These are phyloP conservation scores for Sesbania bispinosa DNA, from an alignment of 306 rosid genomes.

Conservation along the genomic window DNA sequence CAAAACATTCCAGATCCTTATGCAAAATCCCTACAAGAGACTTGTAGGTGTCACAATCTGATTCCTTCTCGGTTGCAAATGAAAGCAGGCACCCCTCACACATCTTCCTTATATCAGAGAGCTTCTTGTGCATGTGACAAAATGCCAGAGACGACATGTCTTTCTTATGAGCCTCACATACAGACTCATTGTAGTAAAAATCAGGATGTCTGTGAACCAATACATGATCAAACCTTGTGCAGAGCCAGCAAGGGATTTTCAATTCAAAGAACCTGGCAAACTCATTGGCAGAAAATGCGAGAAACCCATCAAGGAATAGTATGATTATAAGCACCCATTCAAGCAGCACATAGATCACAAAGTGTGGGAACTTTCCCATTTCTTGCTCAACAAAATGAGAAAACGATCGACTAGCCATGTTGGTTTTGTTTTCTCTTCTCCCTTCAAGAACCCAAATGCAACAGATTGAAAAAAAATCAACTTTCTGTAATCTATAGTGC, in stretches of 20 bases:
- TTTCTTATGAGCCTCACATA: constrained; percentile 75
- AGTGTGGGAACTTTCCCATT: constrained; percentile 65
- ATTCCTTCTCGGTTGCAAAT: constrained; percentile 69
- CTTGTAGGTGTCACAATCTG: constrained; percentile 63
- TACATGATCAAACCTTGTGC: constrained; percentile 72
- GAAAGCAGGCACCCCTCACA: constrained; percentile 87
- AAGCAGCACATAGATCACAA: constrained; percentile 58
- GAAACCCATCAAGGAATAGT: constrained; percentile 70
- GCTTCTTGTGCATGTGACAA: constrained; percentile 76
- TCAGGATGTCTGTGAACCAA: constrained; percentile 45
- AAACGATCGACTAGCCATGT: constrained; percentile 52
- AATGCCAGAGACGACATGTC: constrained; percentile 71
- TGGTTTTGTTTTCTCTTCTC: neutral
- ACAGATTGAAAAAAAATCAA: neutral
- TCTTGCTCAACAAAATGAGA: constrained; percentile 51
- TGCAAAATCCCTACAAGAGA: constrained; percentile 82
- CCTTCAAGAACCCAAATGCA: neutral
- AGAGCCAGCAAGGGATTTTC: constrained; percentile 64
- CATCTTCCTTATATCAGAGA: constrained; percentile 70
- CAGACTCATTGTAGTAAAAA: constrained; percentile 70
- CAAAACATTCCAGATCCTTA: constrained; percentile 76
- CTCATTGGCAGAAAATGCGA: constrained; percentile 66
- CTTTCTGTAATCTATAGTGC: neutral
- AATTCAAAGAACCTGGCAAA: constrained; percentile 76
- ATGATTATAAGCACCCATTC: constrained; percentile 74